phyloP scores from a whole-genome alignment of 495 filamentous ascomycete genomes.

The Xylaria nigripes region DNA sequence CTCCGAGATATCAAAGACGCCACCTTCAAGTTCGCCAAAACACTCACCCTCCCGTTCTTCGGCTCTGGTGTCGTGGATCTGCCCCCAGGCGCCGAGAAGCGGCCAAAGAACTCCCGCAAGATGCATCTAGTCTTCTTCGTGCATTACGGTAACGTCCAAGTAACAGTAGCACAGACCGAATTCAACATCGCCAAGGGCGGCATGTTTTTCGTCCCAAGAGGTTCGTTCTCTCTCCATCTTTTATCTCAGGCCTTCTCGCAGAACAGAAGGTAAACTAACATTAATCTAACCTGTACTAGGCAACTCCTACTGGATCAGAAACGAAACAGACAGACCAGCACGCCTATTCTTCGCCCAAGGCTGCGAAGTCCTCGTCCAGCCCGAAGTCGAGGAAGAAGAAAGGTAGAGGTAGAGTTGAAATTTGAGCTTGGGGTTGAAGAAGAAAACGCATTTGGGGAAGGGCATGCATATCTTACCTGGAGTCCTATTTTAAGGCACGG shows the following conservation, averaged over 20 bases:
- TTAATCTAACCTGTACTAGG: conserved; percentile 41
- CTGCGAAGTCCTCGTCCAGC: conserved; percentile 42
- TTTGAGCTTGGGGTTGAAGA: no score
- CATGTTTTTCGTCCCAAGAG: conserved; percentile 88
- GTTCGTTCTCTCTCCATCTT: conserved; percentile 44
- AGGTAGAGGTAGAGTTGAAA: no score
- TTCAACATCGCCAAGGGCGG: conserved; percentile 82
- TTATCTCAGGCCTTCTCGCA: no score
- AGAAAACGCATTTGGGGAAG: no score
- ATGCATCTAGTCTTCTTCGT: conserved; percentile 98
- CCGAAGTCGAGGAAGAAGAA: conserved; percentile 4
- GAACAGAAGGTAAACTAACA: no score
- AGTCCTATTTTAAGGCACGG: no score
- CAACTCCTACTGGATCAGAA: conserved; percentile 77
- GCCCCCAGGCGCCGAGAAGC: conserved; percentile 71
- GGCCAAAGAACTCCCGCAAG: conserved; percentile 78
- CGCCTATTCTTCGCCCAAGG: conserved; percentile 83
- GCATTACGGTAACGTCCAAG: conserved; percentile 62
- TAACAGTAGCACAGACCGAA: conserved; percentile 68
- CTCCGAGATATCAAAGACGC: conserved; percentile 66
- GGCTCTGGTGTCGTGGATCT: conserved; percentile 84
- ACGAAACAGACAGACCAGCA: conserved; percentile 56
- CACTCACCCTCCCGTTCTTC: conserved; percentile 73
- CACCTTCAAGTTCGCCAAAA: conserved; percentile 79
- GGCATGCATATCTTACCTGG: no score